Conservation (phyloP, 140 eudicot species). For the Anethum foeniculum region DNA sequence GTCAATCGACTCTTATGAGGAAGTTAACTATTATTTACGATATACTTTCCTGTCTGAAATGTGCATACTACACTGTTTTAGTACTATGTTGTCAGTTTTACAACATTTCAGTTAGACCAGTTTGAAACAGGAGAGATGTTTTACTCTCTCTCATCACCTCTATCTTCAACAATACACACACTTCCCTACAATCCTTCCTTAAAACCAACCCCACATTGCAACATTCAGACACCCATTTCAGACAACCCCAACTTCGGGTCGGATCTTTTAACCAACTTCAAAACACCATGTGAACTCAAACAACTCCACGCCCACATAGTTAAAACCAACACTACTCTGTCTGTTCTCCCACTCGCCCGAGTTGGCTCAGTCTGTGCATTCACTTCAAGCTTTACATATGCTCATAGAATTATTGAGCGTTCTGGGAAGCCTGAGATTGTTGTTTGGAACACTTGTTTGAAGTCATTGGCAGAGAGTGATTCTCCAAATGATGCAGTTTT, state of each 20-base stretch:
- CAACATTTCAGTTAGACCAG: no score
- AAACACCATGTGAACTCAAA: constrained; percentile 38
- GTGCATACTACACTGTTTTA: no score
- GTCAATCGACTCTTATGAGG: no score
- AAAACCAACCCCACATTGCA: constrained; percentile 13
- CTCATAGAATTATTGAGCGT: constrained; percentile 30
- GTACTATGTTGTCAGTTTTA: no score
- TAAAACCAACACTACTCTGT: constrained; percentile 33
- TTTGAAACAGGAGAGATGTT: constrained; percentile 20
- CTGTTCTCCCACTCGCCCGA: constrained; percentile 30
- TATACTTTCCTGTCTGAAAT: no score
- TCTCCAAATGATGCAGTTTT: constrained; percentile 39
- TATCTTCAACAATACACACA: constrained; percentile 16
- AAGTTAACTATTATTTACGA: no score
- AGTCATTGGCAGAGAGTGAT: constrained; percentile 40
- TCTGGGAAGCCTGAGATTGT: constrained; percentile 20
- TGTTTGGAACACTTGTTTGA: constrained; percentile 49
- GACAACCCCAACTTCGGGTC: constrained; percentile 11
- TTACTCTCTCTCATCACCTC: constrained; percentile 15
- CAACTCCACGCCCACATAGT: constrained; percentile 44
- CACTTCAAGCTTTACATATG: constrained; percentile 45
- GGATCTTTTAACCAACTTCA: constrained; percentile 34
- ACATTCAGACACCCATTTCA: background rate
- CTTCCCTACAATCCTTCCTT: constrained; percentile 20
- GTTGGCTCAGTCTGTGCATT: constrained; percentile 54